Evolutionary conservation across 805 yeast genomes (phyloP).

Genomic region (Crinitomyces ghanaensis): DNA sequence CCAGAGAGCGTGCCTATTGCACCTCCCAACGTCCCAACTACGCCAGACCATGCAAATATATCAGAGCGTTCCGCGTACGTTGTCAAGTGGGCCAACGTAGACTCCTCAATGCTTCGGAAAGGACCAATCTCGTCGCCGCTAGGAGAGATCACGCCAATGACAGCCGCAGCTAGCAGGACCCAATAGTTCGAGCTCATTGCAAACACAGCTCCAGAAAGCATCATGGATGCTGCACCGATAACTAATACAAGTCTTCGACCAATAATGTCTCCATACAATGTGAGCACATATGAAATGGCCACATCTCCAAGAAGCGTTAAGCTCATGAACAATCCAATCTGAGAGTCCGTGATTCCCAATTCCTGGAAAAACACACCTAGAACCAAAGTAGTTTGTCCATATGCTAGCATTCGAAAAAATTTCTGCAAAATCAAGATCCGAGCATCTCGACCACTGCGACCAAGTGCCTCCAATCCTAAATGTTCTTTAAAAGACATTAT

Average conservation of each 20-base stretch:
- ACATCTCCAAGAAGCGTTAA: constrained; percentile 74
- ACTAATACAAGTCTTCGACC: constrained; percentile 60
- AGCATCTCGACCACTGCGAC: constrained; percentile 33
- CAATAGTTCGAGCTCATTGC: constrained; percentile 42
- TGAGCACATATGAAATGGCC: constrained; percentile 50
- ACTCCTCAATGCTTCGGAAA: constrained; percentile 75
- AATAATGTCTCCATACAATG: constrained; percentile 64
- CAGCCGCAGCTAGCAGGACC: constrained; percentile 56
- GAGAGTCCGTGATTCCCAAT: constrained; percentile 41
- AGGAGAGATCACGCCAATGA: constrained; percentile 78
- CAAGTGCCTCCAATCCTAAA: constrained; percentile 1
- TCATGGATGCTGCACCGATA: constrained; percentile 57
- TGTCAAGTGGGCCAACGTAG: constrained; percentile 69
- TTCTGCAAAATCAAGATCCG: constrained; percentile 57
- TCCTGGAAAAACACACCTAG: constrained; percentile 53
- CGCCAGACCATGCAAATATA: constrained; percentile 62
- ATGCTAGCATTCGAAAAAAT: constrained; percentile 59
- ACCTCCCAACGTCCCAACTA: constrained; percentile 58
- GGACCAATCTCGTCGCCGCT: constrained; percentile 90
- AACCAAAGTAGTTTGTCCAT: constrained; percentile 71
- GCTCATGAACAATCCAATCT: constrained; percentile 73
- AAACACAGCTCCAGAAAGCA: constrained; percentile 53
- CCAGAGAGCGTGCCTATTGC: constrained; percentile 60
- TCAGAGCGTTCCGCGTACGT: constrained; percentile 39
- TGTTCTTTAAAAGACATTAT: too few species aligned